Evolutionary conservation across 768 basidiomycete species (phyloP).

Genomic region (Tricholoma sp.): DNA sequence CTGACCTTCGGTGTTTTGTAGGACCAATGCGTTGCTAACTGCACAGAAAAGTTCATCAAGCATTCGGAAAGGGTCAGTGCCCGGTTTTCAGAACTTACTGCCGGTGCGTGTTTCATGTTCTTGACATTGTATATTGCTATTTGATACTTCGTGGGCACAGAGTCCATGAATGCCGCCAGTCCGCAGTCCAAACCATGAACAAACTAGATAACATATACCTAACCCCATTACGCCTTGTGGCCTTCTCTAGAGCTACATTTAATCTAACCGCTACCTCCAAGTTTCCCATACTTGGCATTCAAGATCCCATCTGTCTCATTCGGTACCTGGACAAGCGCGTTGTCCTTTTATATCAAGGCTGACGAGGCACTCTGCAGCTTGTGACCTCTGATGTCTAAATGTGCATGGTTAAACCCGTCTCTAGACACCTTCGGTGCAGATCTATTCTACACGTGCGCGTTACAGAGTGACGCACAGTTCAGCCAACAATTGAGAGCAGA

Average conservation of each 20-base stretch:
- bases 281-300: background rate
- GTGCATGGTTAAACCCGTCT: background rate
- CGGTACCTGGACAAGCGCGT: background rate
- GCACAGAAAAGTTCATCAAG: constrained; percentile 96
- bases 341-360: background rate
- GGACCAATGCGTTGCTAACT: constrained; percentile 89
- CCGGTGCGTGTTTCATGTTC: constrained; percentile 50
- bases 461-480: background rate
- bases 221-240: background rate
- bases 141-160: constrained; percentile 15
- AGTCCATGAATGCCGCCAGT: constrained; percentile 37
- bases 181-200: constrained; percentile 29
- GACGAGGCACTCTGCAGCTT: background rate
- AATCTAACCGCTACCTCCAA: background rate
- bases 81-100: constrained; percentile 88
- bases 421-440: background rate
- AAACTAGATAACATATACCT: background rate
- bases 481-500: background rate
- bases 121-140: background rate
- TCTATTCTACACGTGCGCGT: background rate
- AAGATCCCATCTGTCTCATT: background rate
- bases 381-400: background rate
- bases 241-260: background rate
- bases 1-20: constrained; percentile 24
- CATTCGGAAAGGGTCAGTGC: constrained; percentile 92